Percentiles rank a stretch among this genome's conserved stretches.
phyloP scores from a whole-genome alignment of 176 grass and related monocot genomes.

The Oryza meridionalis region DNA sequence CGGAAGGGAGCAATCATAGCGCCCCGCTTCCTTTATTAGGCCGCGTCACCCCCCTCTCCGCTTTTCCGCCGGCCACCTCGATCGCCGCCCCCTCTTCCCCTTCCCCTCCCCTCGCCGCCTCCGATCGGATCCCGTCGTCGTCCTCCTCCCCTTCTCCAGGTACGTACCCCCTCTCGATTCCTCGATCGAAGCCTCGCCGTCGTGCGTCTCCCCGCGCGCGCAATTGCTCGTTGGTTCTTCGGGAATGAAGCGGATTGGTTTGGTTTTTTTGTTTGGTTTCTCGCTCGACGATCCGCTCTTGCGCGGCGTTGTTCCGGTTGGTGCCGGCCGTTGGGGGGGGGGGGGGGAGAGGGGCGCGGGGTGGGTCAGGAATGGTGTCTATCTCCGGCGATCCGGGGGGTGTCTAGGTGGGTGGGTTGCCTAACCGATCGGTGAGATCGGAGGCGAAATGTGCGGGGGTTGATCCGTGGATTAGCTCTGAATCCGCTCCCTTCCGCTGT shows the following conservation, averaged over 20 bases:
- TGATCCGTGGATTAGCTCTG: background rate
- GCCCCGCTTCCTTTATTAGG: slow-evolving; percentile 32
- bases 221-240: background rate
- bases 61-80: slow-evolving; percentile 30
- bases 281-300: background rate
- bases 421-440: background rate
- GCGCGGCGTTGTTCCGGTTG: background rate
- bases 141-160: no score
- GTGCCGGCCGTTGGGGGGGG: background rate
- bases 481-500: background rate
- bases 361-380: background rate
- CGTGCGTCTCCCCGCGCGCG: background rate
- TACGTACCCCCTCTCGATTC: background rate
- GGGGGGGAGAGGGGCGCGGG: background rate
- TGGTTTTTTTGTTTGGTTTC: background rate
- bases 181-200: background rate
- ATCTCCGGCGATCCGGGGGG: background rate
- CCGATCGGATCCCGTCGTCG: background rate
- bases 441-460: background rate
- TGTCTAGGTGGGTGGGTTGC: background rate
- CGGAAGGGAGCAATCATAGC: slow-evolving; percentile 12
- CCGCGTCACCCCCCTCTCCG: slow-evolving; percentile 6
- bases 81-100: background rate
- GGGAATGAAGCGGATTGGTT: background rate
- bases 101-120: background rate